A percentile compares a stretch with the other conserved stretches of the same genome.
Evolutionary conservation across 441 rosid genomes (phyloP).

Genomic region (Theobroma grandiflorum): DNA sequence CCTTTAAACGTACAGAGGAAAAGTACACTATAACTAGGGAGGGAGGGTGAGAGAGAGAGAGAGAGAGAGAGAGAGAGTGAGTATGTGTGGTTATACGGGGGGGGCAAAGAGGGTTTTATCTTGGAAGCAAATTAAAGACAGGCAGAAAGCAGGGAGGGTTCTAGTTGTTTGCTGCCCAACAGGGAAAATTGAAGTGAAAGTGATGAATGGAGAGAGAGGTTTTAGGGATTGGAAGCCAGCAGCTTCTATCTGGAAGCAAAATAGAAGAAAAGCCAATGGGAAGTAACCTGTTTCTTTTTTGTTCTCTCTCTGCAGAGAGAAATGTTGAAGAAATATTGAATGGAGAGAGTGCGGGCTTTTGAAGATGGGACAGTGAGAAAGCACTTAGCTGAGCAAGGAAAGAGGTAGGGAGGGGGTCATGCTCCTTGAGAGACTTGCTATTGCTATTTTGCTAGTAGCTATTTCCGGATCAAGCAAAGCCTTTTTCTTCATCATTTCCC

Average conservation of each 20-base stretch:
- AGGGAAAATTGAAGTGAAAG: constrained; percentile 6
- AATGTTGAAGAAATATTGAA: background rate
- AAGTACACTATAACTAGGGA: background rate
- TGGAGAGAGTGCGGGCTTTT: background rate
- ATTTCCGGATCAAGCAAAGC: background rate
- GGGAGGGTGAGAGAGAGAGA: background rate
- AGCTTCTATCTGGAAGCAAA: background rate
- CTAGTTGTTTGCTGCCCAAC: background rate
- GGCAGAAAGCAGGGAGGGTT: background rate
- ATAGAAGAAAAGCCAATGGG: background rate
- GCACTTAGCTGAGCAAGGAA: background rate
- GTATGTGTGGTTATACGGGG: background rate
- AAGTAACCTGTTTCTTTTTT: background rate
- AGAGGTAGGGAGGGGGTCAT: background rate
- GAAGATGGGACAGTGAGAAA: background rate
- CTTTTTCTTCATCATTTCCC: constrained; percentile 32
- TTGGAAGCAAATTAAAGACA: constrained; percentile 1
- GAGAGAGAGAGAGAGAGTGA: background rate
- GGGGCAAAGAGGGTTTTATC: background rate
- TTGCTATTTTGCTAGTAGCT: background rate
- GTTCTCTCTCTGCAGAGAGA: background rate
- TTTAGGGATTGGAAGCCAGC: background rate
- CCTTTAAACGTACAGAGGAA: background rate
- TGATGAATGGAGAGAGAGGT: background rate
- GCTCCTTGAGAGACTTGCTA: background rate